Percentiles rank a stretch among this genome's conserved stretches.
phyloP scores from a whole-genome alignment of 495 filamentous ascomycete species.

The Apiosordaria backusii region DNA sequence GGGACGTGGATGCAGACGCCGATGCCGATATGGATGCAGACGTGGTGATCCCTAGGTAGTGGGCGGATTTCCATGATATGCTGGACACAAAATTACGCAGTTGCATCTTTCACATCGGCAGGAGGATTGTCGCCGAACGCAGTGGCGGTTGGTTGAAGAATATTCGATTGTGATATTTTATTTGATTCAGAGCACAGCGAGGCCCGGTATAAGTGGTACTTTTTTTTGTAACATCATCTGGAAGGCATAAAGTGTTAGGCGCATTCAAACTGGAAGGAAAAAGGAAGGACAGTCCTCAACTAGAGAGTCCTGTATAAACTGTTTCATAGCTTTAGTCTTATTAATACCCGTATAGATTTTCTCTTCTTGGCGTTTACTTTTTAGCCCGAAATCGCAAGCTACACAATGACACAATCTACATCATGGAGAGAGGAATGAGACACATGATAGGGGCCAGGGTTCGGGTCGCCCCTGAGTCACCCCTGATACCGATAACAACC shows the following conservation, averaged over 20 bases:
- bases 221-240: background rate
- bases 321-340: background rate
- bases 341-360: background rate
- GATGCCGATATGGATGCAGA: background rate
- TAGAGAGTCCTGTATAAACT: background rate
- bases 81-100: too few relatives aligned
- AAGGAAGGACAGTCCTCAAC: background rate
- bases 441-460: conserved; percentile 1
- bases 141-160: background rate
- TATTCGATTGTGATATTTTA: background rate
- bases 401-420: background rate
- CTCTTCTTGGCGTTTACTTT: background rate
- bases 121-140: too few relatives aligned
- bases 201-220: background rate
- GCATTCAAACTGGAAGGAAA: background rate
- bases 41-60: background rate
- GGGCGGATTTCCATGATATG: too few relatives aligned
- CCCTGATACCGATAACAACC: background rate
- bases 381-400: background rate
- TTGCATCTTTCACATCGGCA: too few relatives aligned
- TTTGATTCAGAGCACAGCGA: background rate
- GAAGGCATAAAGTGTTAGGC: background rate
- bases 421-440: background rate
- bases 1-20: conserved; percentile 14
- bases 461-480: background rate